These are phyloP conservation scores for Oryza longistaminata DNA, from an alignment of 176 grass and related monocot species.

Conservation along the genomic window DNA sequence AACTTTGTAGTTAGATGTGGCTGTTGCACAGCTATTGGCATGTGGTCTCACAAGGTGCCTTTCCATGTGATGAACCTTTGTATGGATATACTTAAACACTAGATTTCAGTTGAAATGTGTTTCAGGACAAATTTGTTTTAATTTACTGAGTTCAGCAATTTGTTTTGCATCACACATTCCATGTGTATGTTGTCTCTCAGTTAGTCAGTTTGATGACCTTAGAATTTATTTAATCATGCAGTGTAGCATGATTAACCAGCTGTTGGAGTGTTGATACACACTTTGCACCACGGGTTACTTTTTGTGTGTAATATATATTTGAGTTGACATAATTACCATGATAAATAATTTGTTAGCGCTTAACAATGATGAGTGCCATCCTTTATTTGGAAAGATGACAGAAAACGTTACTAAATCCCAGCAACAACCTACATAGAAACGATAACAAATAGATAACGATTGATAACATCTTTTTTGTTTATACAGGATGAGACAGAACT, in stretches of 20 bases:
- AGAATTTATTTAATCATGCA: neutral
- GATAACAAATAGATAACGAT: neutral
- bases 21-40: neutral
- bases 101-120: neutral
- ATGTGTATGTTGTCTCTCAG: neutral
- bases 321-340: conserved; percentile 10
- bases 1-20: conserved; percentile 6
- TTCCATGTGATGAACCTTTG: conserved; percentile 16
- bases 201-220: neutral
- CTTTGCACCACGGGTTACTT: neutral
- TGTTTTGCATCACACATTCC: neutral
- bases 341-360: neutral
- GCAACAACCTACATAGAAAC: neutral
- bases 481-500: conserved; percentile 76
- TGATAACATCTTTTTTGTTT: conserved; percentile 2
- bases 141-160: neutral
- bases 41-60: neutral
- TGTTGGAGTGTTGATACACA: neutral
- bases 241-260: neutral
- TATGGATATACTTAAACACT: neutral
- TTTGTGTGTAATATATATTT: neutral
- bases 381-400: neutral
- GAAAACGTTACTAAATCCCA: neutral
- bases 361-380: neutral
- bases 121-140: neutral